A percentile compares a stretch with the other conserved stretches of the same genome.
These are phyloP conservation scores for Apiospora koreana DNA, from an alignment of 2,329 filamentous ascomycete genomes.

Conservation along the genomic window DNA sequence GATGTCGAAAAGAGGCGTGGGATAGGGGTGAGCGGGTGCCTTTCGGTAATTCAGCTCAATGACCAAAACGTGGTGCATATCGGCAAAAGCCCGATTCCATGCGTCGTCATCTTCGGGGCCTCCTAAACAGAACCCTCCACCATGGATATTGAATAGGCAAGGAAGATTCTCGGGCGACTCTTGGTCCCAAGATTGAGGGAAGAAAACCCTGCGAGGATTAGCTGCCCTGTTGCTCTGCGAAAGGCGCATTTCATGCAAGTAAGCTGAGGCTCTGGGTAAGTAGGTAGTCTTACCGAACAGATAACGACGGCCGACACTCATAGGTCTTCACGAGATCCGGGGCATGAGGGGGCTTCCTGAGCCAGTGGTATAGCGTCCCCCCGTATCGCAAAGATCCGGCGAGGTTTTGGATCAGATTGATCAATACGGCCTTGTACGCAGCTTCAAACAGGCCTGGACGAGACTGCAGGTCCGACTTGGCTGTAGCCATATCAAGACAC, in stretches of 20 bases:
- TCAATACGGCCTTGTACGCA: not conserved
- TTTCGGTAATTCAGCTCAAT: constrained; percentile 45
- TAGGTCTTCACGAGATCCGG: constrained; percentile 38
- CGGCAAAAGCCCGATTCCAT: constrained; percentile 40
- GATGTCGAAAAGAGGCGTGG: constrained; percentile 40
- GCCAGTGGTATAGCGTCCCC: constrained; percentile 25
- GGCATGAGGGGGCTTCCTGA: not conserved
- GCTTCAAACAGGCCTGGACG: not conserved
- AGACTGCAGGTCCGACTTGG: not conserved
- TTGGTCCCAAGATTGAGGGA: constrained; percentile 32
- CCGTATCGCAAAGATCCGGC: constrained; percentile 22
- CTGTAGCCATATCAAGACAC: not conserved
- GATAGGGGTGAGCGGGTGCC: constrained; percentile 41
- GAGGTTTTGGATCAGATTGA: not conserved
- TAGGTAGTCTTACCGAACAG: constrained; percentile 32
- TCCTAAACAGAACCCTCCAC: constrained; percentile 43
- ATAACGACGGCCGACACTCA: constrained; percentile 32
- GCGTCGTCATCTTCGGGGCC: constrained; percentile 39
- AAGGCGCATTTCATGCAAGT: not conserved
- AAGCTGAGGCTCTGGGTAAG: not conserved
- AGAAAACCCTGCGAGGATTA: constrained; percentile 31
- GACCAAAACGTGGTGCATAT: constrained; percentile 41
- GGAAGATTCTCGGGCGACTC: constrained; percentile 31
- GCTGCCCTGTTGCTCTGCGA: not conserved
- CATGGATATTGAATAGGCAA: constrained; percentile 45